phyloP scores from a whole-genome alignment of 108 stramenopile species.

The Poteriospumella lacustris region DNA sequence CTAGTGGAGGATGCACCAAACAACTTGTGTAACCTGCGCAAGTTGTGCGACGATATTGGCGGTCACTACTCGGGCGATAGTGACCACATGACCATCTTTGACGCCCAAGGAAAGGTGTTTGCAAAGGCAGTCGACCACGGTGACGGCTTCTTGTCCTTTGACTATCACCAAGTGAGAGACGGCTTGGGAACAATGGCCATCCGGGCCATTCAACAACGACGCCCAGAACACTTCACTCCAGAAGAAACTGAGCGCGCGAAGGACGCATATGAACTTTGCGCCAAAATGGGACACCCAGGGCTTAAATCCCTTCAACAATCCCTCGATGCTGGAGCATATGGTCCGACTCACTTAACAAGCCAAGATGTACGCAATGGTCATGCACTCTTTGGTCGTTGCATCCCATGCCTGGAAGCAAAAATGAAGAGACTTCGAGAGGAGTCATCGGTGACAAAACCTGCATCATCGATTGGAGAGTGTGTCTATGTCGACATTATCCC shows the following conservation, averaged over 20 bases:
- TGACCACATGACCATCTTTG: neutral
- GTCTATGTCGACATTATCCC: neutral
- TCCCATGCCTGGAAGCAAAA: neutral
- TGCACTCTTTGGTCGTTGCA: neutral
- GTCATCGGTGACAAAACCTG: neutral
- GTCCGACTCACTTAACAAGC: neutral
- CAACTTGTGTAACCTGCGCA: neutral
- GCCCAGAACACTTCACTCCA: neutral
- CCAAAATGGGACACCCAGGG: neutral
- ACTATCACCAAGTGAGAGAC: neutral
- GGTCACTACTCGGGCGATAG: neutral
- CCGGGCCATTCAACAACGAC: neutral
- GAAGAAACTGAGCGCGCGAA: neutral
- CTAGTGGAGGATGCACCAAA: neutral
- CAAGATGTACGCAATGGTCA: neutral
- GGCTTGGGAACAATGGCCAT: neutral
- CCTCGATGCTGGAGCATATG: neutral
- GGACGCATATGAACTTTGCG: neutral
- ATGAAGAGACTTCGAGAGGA: neutral
- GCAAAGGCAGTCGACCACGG: neutral
- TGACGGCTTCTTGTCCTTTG: neutral
- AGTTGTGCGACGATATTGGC: neutral
- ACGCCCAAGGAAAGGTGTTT: neutral
- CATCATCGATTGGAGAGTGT: neutral
- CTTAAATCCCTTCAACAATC: neutral